Conservation (phyloP, 129 eudicot genomes). For the Helianthus annuus region HanXRQr2.0-SUNRISE NC_035445.2:23615497-23615996, state of each 20-base stretch:
- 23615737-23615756: constrained; percentile 10
- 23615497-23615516: too few species aligned
- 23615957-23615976: neutral
- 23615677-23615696: neutral
- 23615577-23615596: too few species aligned
- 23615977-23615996: constrained; percentile 14
- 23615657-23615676: constrained; percentile 8
- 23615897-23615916: constrained; percentile 5
- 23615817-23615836: constrained; percentile 1
- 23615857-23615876: neutral
- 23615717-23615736: neutral
- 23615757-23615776: constrained; percentile 8
- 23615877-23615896: constrained; percentile 9
- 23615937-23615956: neutral
- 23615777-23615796: neutral
- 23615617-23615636: too few species aligned
- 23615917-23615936: constrained; percentile 10
- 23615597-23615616: too few species aligned
- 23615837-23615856: constrained; percentile 7
- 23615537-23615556: too few species aligned
- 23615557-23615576: too few species aligned
- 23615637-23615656: neutral
- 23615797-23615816: neutral
- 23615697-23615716: neutral
- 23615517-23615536: too few species aligned